phyloP scores from a whole-genome alignment of 2,329 filamentous ascomycete genomes.

The Monosporascus sp. region DNA sequence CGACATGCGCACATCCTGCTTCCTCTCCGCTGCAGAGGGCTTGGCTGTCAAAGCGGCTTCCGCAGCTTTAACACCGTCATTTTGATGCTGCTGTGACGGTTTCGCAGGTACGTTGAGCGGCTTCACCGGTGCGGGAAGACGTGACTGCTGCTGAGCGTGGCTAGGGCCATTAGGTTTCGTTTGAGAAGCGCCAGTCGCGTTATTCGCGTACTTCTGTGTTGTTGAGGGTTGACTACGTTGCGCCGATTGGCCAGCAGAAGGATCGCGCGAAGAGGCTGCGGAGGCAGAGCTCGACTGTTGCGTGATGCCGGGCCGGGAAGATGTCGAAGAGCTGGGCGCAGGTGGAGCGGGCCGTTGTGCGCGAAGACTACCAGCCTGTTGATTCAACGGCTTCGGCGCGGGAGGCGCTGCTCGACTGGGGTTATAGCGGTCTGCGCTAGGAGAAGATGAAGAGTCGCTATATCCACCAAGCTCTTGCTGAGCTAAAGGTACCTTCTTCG shows the following conservation, averaged over 20 bases:
- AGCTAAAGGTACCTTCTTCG: slow-evolving; percentile 72
- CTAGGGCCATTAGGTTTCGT: slow-evolving; percentile 37
- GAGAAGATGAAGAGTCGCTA: slow-evolving; percentile 38
- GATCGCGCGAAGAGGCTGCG: slow-evolving; percentile 33
- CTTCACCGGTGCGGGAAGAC: slow-evolving; percentile 63
- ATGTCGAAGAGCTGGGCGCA: slow-evolving; percentile 44
- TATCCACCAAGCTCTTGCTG: slow-evolving; percentile 79
- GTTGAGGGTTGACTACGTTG: slow-evolving; percentile 43
- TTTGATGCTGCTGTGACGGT: slow-evolving; percentile 45
- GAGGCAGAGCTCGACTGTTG: slow-evolving; percentile 47
- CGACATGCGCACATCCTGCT: slow-evolving; percentile 96
- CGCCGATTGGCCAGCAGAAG: slow-evolving; percentile 30
- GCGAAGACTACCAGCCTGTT: slow-evolving; percentile 50
- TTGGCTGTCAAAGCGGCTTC: slow-evolving; percentile 86
- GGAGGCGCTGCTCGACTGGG: slow-evolving; percentile 80
- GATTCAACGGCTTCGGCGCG: slow-evolving; percentile 57
- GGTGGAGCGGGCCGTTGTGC: slow-evolving; percentile 82
- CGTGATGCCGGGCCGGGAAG: slow-evolving; percentile 41
- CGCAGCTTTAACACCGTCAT: slow-evolving; percentile 77
- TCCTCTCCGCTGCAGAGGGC: slow-evolving; percentile 63
- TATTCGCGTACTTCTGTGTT: slow-evolving; percentile 54
- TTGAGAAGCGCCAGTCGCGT: slow-evolving; percentile 46
- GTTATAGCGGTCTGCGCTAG: slow-evolving; percentile 64
- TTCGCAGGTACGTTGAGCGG: slow-evolving; percentile 74
- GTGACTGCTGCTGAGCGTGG: slow-evolving; percentile 39